These are phyloP conservation scores for Fusarium anguioides DNA, from an alignment of 2,329 filamentous ascomycete genomes.

Conservation along the genomic window DNA sequence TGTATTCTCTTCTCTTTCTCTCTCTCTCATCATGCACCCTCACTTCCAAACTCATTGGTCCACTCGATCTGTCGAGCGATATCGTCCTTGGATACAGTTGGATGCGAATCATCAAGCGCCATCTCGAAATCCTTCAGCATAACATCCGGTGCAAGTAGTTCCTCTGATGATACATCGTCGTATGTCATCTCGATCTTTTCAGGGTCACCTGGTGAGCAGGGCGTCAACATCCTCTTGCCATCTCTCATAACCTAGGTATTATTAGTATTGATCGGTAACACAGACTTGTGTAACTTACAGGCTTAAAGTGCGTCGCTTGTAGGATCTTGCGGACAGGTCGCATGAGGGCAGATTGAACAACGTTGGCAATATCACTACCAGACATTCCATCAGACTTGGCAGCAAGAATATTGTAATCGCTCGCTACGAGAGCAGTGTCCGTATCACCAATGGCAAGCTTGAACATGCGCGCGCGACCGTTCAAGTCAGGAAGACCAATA, in stretches of 20 bases:
- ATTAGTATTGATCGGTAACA: not conserved
- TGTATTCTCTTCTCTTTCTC: no score
- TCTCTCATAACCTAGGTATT: constrained; percentile 75
- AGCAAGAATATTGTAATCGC: constrained; percentile 84
- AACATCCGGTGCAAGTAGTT: constrained; percentile 86
- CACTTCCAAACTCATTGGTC: constrained; percentile 96
- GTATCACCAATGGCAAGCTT: constrained; percentile 94
- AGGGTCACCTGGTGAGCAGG: constrained; percentile 90
- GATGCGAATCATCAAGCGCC: constrained; percentile 86
- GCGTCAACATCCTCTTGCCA: constrained; percentile 76
- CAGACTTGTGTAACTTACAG: constrained; percentile 64
- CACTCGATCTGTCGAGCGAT: constrained; percentile 87
- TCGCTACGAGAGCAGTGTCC: constrained; percentile 81
- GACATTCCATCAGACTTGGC: constrained; percentile 92
- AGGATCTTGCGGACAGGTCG: constrained; percentile 97
- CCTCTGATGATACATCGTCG: constrained; percentile 85
- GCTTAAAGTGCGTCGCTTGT: constrained; percentile 97
- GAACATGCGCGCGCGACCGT: constrained; percentile 93
- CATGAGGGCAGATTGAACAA: constrained; percentile 96
- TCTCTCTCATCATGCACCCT: constrained; percentile 69
- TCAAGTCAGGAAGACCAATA: constrained; percentile 88
- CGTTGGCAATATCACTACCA: constrained; percentile 94
- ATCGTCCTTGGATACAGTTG: constrained; percentile 90
- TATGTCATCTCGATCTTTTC: constrained; percentile 94
- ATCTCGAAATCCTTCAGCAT: constrained; percentile 93